These are phyloP conservation scores for Penicillium canariense DNA, from an alignment of 495 filamentous ascomycete genomes.

Conservation along the genomic window DNA sequence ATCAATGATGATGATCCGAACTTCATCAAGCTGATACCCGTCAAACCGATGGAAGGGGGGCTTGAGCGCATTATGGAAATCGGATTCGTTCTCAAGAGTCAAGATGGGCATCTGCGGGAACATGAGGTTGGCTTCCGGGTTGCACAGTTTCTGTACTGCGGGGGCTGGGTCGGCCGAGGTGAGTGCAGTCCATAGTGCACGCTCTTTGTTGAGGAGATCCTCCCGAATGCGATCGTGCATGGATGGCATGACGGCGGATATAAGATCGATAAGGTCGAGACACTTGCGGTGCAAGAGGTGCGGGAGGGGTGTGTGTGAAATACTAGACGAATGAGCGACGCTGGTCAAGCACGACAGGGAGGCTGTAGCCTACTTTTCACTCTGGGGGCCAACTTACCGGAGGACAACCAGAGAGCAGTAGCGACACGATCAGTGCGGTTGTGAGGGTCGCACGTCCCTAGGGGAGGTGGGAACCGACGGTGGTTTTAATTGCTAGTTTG, in stretches of 20 bases:
- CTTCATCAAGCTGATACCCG: conserved; percentile 37
- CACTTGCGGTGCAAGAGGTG: too few relatives aligned
- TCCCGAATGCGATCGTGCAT: conserved; percentile 48
- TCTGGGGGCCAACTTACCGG: background rate
- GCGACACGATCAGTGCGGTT: background rate
- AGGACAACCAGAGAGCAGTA: background rate
- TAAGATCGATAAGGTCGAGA: background rate
- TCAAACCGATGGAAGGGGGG: conserved; percentile 47
- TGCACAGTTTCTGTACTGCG: conserved; percentile 38
- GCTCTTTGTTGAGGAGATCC: conserved; percentile 41
- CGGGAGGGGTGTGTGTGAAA: background rate
- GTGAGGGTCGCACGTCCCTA: background rate
- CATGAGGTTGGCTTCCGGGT: conserved; percentile 35
- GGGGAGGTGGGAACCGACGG: background rate
- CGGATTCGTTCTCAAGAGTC: conserved; percentile 30
- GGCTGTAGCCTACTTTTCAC: background rate
- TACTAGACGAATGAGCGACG: background rate
- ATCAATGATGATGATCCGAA: conserved; percentile 43
- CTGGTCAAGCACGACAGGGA: too few relatives aligned
- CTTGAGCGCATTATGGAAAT: conserved; percentile 28
- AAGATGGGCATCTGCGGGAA: conserved; percentile 40
- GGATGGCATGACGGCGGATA: conserved; percentile 27
- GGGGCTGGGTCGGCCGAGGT: conserved; percentile 44
- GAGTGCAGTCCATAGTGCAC: conserved; percentile 43
- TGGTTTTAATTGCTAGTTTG: conserved; percentile 9